These are phyloP conservation scores for Aspergillus sp. DNA, from an alignment of 2,329 filamentous ascomycete genomes.

Conservation along the genomic window DNA sequence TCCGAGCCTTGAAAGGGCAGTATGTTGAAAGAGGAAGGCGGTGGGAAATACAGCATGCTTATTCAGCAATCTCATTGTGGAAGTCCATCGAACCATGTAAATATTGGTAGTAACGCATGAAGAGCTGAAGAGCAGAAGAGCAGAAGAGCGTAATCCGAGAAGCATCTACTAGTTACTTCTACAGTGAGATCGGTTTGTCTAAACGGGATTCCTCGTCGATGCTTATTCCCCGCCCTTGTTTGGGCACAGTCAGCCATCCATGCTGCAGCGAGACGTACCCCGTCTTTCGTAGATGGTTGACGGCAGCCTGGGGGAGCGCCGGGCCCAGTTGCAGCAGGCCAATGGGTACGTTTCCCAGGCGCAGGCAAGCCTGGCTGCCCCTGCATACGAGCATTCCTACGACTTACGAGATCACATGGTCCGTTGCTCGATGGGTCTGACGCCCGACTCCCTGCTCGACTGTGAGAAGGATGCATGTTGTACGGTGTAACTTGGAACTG, in stretches of 20 bases:
- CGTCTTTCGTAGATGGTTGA: background rate
- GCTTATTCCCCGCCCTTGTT: background rate
- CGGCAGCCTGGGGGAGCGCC: constrained; percentile 3
- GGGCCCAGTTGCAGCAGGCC: constrained; percentile 9
- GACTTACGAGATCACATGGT: constrained; percentile 14
- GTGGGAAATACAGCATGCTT: constrained; percentile 9
- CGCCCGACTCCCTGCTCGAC: background rate
- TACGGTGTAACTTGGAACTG: background rate
- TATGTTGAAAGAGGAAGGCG: constrained; percentile 15
- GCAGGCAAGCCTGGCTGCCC: constrained; percentile 8
- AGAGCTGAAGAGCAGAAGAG: background rate
- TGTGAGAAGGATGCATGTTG: background rate
- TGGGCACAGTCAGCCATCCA: constrained; percentile 6
- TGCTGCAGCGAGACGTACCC: background rate
- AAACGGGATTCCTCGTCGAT: background rate
- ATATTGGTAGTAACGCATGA: background rate
- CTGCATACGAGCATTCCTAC: constrained; percentile 12
- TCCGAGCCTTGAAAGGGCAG: background rate
- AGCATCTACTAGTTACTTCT: background rate
- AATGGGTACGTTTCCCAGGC: constrained; percentile 9
- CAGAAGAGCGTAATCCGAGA: background rate
- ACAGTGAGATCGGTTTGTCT: too few relatives aligned
- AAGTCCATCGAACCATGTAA: background rate
- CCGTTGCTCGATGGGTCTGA: constrained; percentile 1
- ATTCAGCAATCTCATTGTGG: constrained; percentile 1